Evolutionary conservation across 108 stramenopile genomes (phyloP).

Genomic region (Discostella pseudostelligera): DNA sequence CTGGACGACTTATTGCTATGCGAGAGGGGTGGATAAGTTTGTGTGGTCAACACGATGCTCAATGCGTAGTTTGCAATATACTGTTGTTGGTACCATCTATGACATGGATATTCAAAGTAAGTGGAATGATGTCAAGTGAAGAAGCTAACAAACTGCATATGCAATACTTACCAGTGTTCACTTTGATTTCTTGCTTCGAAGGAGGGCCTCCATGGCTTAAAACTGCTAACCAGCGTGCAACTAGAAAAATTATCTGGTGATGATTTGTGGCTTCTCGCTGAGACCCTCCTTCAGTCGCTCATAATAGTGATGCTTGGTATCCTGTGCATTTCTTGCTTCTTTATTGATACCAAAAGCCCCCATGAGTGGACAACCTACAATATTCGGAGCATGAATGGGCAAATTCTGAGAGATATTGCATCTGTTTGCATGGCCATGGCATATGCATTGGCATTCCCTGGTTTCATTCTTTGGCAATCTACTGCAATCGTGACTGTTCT

Average conservation of each 20-base stretch:
- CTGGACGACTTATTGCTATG: conserved; percentile 19
- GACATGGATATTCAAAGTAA: neutral
- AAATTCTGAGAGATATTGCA: conserved; percentile 29
- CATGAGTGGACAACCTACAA: conserved; percentile 29
- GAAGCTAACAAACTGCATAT: neutral
- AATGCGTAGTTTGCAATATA: conserved; percentile 21
- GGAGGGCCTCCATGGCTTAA: conserved; percentile 13
- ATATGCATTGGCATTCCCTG: conserved; percentile 30
- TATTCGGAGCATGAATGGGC: conserved; percentile 8
- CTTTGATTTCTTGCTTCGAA: conserved; percentile 1
- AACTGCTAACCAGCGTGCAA: conserved; percentile 9
- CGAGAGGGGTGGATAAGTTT: conserved; percentile 20
- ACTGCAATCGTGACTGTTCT: conserved; percentile 20
- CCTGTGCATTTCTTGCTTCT: conserved; percentile 29
- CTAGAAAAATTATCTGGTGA: conserved; percentile 4
- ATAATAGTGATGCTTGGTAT: conserved; percentile 26
- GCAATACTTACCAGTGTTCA: too few relatives aligned
- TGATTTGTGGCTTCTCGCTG: conserved; percentile 15
- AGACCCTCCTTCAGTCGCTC: conserved; percentile 16
- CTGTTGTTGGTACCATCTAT: conserved; percentile 19
- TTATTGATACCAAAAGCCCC: conserved; percentile 21
- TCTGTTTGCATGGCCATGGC: conserved; percentile 35
- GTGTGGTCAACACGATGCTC: neutral
- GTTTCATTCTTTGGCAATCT: conserved; percentile 31
- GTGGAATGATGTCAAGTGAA: neutral